Evolutionary conservation across 345 rosid species (phyloP).

Genomic region (Orychophragmus violaceus): DNA sequence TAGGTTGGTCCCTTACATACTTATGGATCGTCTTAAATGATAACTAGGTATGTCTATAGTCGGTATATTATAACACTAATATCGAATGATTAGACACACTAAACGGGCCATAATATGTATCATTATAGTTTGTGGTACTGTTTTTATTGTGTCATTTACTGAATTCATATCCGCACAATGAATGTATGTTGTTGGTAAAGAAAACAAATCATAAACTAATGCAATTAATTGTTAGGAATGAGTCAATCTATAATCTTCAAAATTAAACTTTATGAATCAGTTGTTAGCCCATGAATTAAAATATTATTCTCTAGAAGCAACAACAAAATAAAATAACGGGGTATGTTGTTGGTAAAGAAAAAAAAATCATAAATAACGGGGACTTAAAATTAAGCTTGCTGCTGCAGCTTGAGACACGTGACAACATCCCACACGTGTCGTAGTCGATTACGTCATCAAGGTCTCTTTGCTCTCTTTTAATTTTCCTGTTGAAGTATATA

Average conservation of each 20-base stretch:
- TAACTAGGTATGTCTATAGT: neutral
- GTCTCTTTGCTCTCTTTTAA: neutral
- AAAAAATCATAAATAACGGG: no score
- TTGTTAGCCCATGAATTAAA: no score
- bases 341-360: no score
- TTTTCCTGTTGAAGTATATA: conserved; percentile 4
- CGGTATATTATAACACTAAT: neutral
- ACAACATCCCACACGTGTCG: conserved; percentile 27
- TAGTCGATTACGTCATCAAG: conserved; percentile 17
- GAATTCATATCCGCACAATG: neutral
- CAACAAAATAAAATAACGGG: no score
- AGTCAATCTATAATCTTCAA: neutral
- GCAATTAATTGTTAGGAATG: neutral
- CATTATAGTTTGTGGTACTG: neutral
- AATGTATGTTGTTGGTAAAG: neutral
- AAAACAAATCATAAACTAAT: neutral
- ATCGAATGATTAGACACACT: neutral
- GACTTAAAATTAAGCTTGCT: no score
- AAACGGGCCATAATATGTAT: neutral
- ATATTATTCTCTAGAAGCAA: no score
- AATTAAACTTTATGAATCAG: no score
- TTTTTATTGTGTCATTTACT: neutral
- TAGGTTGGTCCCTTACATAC: conserved; percentile 14
- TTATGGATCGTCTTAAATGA: conserved; percentile 6
- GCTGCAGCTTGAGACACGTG: conserved; percentile 23